Evolutionary conservation across 2,329 filamentous ascomycete genomes (phyloP).

Genomic region (Elsinoe ampelina): DNA sequence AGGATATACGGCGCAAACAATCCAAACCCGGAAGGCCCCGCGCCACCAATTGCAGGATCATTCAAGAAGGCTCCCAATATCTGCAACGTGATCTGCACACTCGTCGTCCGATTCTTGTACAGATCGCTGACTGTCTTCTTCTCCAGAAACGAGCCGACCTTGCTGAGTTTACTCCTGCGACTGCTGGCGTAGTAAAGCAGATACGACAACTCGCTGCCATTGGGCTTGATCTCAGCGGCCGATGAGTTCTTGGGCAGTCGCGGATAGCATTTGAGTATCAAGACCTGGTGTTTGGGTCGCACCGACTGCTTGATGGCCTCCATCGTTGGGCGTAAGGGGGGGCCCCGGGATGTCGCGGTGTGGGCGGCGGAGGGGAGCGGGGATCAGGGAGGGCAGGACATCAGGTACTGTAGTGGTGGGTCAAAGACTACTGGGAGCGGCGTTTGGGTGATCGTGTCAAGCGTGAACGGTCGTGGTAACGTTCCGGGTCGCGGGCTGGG

Average conservation of each 20-base stretch:
- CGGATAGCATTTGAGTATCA: conserved; percentile 94
- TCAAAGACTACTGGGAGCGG: not conserved
- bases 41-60: conserved; percentile 49
- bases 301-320: conserved; percentile 51
- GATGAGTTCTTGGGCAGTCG: conserved; percentile 68
- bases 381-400: not conserved
- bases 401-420: not conserved
- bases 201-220: conserved; percentile 93
- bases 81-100: conserved; percentile 77
- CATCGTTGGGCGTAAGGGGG: conserved; percentile 29
- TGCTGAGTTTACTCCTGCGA: conserved; percentile 87
- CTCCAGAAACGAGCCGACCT: conserved; percentile 89
- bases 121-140: conserved; percentile 89
- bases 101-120: conserved; percentile 81
- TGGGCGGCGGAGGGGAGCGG: not conserved
- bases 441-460: conserved; percentile 1
- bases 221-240: conserved; percentile 85
- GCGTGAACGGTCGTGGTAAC: not conserved
- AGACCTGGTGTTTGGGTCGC: conserved; percentile 92
- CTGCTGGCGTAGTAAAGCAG: conserved; percentile 94
- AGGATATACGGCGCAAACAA: conserved; percentile 80
- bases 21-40: conserved; percentile 66
- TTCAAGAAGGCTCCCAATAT: conserved; percentile 88
- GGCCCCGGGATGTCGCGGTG: not conserved
- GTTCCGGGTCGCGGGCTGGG: not conserved